Conservation (phyloP, 2,329 filamentous ascomycete species). For the Colletotrichum cordylinicola region DNA sequence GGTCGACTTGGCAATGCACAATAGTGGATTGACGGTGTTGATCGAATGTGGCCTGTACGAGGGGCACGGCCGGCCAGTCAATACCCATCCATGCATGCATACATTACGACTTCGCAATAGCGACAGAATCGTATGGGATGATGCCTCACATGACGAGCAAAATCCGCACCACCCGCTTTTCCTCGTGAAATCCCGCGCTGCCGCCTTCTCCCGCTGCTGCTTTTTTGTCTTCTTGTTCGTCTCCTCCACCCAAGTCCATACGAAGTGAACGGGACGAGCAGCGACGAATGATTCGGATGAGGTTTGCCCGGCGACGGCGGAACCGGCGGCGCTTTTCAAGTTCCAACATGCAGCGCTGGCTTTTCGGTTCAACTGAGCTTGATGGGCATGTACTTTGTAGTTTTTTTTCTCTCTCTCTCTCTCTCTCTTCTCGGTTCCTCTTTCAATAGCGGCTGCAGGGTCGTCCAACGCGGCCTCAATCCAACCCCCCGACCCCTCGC, state of each 20-base stretch:
- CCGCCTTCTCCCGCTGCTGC: not conserved
- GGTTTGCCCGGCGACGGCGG: not conserved
- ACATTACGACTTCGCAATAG: slow-evolving; percentile 8
- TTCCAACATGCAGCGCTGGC: not conserved
- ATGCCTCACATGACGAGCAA: slow-evolving; percentile 22
- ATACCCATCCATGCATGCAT: slow-evolving; percentile 2
- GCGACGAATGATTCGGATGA: not conserved
- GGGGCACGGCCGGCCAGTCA: not conserved
- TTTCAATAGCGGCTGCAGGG: slow-evolving; percentile 22
- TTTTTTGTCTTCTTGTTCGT: not conserved
- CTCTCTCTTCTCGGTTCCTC: not conserved
- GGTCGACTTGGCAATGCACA: slow-evolving; percentile 13
- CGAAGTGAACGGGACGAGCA: not conserved
- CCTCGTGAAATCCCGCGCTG: not conserved
- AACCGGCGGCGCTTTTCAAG: not conserved
- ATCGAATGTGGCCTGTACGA: slow-evolving; percentile 11
- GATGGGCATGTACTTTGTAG: not conserved
- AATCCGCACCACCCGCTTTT: slow-evolving; percentile 20
- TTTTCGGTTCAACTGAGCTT: not conserved
- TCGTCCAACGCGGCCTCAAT: not conserved
- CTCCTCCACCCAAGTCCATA: not conserved
- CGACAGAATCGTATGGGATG: slow-evolving; percentile 11
- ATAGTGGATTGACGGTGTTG: slow-evolving; percentile 1
- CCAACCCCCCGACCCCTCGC: not conserved
- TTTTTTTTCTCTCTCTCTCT: not conserved